Evolutionary conservation across 495 filamentous ascomycete species (phyloP), one percentile per base, ranked within the genome.

Genomic region (Glarea lozoyensis): DNA sequence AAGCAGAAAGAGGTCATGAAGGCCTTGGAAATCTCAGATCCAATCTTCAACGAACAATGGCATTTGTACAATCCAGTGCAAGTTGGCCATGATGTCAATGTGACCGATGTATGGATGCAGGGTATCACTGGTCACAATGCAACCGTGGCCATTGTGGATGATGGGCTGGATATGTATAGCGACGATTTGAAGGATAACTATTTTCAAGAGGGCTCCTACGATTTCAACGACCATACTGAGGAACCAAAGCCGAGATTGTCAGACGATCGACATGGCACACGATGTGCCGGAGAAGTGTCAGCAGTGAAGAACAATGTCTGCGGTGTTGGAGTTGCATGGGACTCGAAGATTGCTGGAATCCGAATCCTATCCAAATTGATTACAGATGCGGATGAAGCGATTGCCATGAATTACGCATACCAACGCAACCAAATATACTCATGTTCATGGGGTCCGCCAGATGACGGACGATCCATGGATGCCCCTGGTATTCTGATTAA

Each of bases 91-190:
- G 90, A 97, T 60, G 71, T 98, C 33, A 98, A 98, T 56, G 88
- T 97, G 22, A 92, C 88, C 1, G 88, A 79, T 22, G 63, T 96
- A 13, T 98, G 92, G 92, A 57, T 85, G 49, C 74, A 89, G 45
- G 89, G 89, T n/a, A 81, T 94, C 25, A 98, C 93, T 0, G 92
- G 92, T 19, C 73, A 86, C 50, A 92, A 92, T 49, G 74, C 84
- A 9, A 92, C 82, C 1, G 87, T 92, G 3, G 88, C 89, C 29
- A 88, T 98, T 54, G 86, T 98, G 7, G 92, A 98, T 53, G 92
- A 98, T 63, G 92, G 92, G 1, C 61, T 98, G 49, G 92, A 98
- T 54, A 92, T 98, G 86, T 83, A 98, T 63, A 95, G 88, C 67
- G 78, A 90, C 11, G 92, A 98, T 58, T 63, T 98, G 18, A 89